Evolutionary conservation across 495 filamentous ascomycete species (phyloP).

Genomic region (Lasiosphaeris hirsuta): DNA sequence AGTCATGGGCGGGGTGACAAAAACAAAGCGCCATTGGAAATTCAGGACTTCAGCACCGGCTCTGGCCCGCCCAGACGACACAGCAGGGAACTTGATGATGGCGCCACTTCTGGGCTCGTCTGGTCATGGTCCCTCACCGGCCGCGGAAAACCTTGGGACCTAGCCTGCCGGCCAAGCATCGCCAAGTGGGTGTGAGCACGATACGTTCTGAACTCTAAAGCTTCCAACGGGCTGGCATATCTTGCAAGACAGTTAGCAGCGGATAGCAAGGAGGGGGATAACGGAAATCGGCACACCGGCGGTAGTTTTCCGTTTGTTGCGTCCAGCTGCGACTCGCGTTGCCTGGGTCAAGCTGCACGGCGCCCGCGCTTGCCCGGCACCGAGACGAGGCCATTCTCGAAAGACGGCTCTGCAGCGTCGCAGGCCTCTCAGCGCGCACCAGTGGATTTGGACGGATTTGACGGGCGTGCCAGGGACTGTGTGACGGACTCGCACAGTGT

Average conservation of each 20-base stretch:
- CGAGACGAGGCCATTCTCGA: neutral
- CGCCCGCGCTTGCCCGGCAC: neutral
- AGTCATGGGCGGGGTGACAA: no score
- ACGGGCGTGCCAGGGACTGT: neutral
- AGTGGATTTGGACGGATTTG: neutral
- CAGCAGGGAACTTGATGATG: no score
- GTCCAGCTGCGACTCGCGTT: neutral
- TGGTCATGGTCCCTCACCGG: no score
- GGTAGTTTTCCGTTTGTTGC: neutral
- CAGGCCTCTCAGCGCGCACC: no score
- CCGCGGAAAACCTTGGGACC: no score
- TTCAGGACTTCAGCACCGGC: no score
- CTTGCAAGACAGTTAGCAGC: no score
- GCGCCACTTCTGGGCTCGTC: no score
- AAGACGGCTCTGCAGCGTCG: neutral
- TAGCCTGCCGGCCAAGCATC: neutral
- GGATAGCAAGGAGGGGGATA: neutral
- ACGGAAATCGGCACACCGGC: constrained; percentile 1
- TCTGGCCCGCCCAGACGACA: no score
- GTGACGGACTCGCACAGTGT: constrained; percentile 1
- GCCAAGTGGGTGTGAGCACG: neutral
- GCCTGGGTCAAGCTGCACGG: neutral
- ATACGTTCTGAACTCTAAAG: neutral
- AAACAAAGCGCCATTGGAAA: no score
- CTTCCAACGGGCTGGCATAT: neutral